Evolutionary conservation across 179 eudicot species (phyloP).

Genomic region (Patellifolia procumbens): DNA sequence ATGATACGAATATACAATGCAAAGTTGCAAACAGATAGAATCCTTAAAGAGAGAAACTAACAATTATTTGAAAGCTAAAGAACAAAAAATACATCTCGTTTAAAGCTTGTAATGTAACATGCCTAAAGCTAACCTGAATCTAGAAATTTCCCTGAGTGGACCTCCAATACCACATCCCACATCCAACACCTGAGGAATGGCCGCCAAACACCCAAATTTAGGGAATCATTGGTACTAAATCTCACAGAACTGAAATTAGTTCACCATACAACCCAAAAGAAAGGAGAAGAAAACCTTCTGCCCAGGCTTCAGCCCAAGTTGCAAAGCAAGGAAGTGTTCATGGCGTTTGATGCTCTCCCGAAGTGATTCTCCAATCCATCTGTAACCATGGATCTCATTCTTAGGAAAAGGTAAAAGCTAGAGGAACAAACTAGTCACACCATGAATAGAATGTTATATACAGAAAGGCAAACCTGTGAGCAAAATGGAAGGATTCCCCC

Average conservation of each 20-base stretch:
- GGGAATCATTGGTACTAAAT: background rate
- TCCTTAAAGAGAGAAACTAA: background rate
- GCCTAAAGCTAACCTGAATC: constrained; percentile 56
- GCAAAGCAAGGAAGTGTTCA: constrained; percentile 93
- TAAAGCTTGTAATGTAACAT: background rate
- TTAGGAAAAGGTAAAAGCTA: background rate
- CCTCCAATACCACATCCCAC: constrained; percentile 99
- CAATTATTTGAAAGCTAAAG: background rate
- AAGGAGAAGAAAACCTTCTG: constrained; percentile 60
- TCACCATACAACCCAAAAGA: background rate
- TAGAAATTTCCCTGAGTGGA: constrained; percentile 82
- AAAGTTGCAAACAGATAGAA: constrained; percentile 1
- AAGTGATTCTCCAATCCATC: constrained; percentile 94
- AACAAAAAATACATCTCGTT: background rate
- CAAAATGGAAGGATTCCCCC: constrained; percentile 99
- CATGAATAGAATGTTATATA: background rate
- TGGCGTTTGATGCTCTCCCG: constrained; percentile 93
- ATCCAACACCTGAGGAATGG: constrained; percentile 67
- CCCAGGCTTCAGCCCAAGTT: constrained; percentile 80
- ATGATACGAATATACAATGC: background rate
- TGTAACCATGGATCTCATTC: constrained; percentile 24
- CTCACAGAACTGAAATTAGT: constrained; percentile 28
- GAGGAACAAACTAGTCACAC: background rate
- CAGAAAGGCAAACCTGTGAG: constrained; percentile 56
- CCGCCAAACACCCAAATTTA: constrained; percentile 23